phyloP scores from a whole-genome alignment of 768 basidiomycete genomes.

The Boletus vermiculosoides region DNA sequence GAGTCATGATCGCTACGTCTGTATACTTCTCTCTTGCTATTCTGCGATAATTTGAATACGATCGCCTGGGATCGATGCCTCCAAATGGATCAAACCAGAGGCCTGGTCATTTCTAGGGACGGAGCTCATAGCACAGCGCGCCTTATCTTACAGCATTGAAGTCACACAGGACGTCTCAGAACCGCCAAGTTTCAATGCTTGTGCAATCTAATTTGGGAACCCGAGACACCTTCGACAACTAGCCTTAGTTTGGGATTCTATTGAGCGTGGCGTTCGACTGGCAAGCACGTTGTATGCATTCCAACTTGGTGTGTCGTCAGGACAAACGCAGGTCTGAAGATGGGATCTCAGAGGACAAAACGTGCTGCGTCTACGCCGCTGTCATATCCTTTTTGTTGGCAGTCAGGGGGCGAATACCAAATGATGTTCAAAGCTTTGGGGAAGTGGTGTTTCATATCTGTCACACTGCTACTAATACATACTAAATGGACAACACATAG shows the following conservation, averaged over 20 bases:
- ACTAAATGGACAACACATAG: background rate
- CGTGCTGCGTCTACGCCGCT: background rate
- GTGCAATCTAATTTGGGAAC: background rate
- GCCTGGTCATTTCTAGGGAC: background rate
- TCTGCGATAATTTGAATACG: background rate
- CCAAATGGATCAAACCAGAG: background rate
- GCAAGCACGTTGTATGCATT: background rate
- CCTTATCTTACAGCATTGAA: background rate
- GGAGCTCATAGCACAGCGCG: background rate
- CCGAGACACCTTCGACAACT: background rate
- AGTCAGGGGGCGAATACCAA: background rate
- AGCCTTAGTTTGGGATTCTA: background rate
- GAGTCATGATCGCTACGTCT: background rate
- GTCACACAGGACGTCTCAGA: background rate
- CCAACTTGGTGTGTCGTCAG: background rate
- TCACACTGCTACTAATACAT: constrained; percentile 3
- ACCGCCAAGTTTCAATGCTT: background rate
- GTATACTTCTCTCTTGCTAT: background rate
- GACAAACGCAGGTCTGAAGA: background rate
- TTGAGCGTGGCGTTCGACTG: background rate
- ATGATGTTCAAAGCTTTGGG: background rate
- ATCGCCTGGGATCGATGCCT: background rate
- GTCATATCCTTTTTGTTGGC: background rate
- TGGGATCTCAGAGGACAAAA: background rate
- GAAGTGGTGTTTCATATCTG: constrained; percentile 15